phyloP scores from a whole-genome alignment of 495 filamentous ascomycete species.

The Xylaria venustula region DNA sequence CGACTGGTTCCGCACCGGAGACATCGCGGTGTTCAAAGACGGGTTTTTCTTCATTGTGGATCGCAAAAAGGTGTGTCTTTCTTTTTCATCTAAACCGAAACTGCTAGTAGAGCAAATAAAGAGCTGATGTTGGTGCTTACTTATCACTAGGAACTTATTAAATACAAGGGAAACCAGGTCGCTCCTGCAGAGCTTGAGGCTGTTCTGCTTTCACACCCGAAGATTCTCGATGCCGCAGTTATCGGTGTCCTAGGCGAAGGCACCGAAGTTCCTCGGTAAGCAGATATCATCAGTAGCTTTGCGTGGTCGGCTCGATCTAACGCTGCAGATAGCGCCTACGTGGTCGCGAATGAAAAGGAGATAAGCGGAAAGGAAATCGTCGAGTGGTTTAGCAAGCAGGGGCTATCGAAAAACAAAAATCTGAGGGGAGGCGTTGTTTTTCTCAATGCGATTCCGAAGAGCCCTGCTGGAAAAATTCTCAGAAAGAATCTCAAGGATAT shows the following conservation, averaged over 20 bases:
- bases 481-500: conserved; percentile 53
- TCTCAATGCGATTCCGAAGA: conserved; percentile 78
- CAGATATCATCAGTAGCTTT: neutral
- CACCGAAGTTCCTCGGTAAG: conserved; percentile 64
- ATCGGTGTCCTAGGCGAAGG: conserved; percentile 68
- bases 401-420: conserved; percentile 65
- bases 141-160: conserved; percentile 34
- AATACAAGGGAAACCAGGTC: conserved; percentile 72
- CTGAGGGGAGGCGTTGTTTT: conserved; percentile 76
- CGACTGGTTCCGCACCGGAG: conserved; percentile 73
- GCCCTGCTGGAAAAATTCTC: conserved; percentile 77
- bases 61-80: conserved; percentile 63
- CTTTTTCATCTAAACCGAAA: neutral
- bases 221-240: conserved; percentile 74
- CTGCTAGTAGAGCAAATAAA: neutral
- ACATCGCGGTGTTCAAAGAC: conserved; percentile 55
- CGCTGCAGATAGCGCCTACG: conserved; percentile 57
- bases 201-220: conserved; percentile 63
- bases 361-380: conserved; percentile 27
- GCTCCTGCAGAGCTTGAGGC: conserved; percentile 66
- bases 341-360: conserved; percentile 48
- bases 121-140: neutral
- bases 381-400: conserved; percentile 42
- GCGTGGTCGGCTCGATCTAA: neutral
- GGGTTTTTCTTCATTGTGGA: conserved; percentile 60